Base-by-base conservation (phyloP, 306 rosid genomes). In the Glycine tomentella region DNA sequence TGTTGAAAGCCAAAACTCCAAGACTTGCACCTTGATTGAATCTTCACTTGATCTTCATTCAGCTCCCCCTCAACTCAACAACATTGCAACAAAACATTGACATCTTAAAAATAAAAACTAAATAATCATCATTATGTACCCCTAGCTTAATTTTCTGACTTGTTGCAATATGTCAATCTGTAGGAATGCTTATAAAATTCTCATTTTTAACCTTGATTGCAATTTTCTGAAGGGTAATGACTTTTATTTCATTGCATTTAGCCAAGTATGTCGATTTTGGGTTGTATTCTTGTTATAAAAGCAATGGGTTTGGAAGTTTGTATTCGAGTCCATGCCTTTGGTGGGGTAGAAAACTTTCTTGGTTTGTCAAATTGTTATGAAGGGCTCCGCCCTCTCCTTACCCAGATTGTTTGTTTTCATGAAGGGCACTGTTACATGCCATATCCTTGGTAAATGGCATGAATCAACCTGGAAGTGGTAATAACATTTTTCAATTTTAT, bases 401-500 rank as follows among this genome's bases (percentile, higher is more conserved):
- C 36, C 8, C 16, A n/a, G n/a, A 40, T 44, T 9, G 40, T 61
- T 61, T 25, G 6, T 31, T 59, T 59, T 61, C 15, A 25, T 61
- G 65, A 7, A 74, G n/a, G n/a, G n/a, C n/a, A n/a, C n/a, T n/a
- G n/a, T n/a, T n/a, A 46, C 17, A 44, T 67, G 69, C 7, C 71
- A 75, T 49, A 31, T 33, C 71, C 63, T 78, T 57, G 42, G 38
- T 58, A 52, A 79, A 73, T 57, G 70, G 57, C 75, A 31, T 46
- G 69, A 15, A 51, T 58, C 76, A 74, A 73, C 42, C 67, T 73
- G 25, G n/a, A 83, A 66, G 64, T 17, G 71, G 44, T 72, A 84
- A 36, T 73, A 57, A 36, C 72, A 12, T 40, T 84, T 76, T 79
- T 17, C 31, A 70, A 14, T 31, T 9, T 25, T 53, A 14, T 53